Conservation (phyloP, 768 basidiomycete genomes). For the Trametes coccinea region DNA sequence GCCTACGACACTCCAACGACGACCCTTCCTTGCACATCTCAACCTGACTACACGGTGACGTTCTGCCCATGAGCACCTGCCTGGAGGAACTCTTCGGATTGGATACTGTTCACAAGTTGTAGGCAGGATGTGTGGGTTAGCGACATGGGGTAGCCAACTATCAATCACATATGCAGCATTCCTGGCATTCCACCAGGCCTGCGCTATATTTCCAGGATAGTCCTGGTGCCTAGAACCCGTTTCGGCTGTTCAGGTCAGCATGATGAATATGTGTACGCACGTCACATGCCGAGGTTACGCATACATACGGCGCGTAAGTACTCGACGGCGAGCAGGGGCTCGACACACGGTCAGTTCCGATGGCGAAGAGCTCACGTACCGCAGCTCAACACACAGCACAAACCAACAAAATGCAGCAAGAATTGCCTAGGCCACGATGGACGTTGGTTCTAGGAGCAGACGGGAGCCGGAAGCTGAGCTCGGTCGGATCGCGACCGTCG, state of each 20-base stretch:
- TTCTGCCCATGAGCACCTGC: not conserved
- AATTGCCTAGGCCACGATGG: not conserved
- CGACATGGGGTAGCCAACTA: too few relatives aligned
- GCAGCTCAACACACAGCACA: too few relatives aligned
- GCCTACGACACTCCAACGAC: conserved; percentile 48
- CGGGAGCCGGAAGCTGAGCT: not conserved
- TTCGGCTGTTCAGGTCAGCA: not conserved
- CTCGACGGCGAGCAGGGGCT: not conserved
- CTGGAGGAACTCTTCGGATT: too few relatives aligned
- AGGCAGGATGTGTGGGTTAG: too few relatives aligned
- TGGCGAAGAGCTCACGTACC: too few relatives aligned
- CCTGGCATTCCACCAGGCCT: not conserved
- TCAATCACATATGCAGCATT: too few relatives aligned
- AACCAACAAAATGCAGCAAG: not conserved
- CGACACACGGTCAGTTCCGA: too few relatives aligned
- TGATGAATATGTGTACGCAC: too few relatives aligned
- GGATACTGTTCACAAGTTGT: too few relatives aligned
- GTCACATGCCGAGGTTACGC: too few relatives aligned
- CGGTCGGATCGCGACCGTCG: not conserved
- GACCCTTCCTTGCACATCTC: not conserved
- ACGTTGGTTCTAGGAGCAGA: conserved; percentile 1
- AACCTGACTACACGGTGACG: conserved; percentile 4
- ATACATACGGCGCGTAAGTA: not conserved
- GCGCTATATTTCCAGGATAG: not conserved
- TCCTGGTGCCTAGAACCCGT: not conserved